A percentile compares a stretch with the other conserved stretches of the same genome.
phyloP scores from a whole-genome alignment of 148 eudicot species.

The Oxyria digyna region DNA sequence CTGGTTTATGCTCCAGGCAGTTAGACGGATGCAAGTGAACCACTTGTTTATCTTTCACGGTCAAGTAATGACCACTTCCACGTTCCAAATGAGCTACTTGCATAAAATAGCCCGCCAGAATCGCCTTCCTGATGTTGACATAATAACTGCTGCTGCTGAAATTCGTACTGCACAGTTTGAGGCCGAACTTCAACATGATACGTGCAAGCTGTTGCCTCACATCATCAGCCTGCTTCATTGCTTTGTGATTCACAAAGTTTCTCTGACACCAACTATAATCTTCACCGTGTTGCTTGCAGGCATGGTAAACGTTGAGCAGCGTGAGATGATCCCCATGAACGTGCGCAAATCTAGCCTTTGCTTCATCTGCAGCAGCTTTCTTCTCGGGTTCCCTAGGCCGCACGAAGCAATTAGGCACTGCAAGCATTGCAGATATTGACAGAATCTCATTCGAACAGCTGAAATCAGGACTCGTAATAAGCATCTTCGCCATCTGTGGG shows the following conservation, averaged over 20 bases:
- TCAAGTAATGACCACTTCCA: constrained; percentile 80
- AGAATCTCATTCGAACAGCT: constrained; percentile 79
- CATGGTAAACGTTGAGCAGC: constrained; percentile 88
- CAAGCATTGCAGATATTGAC: constrained; percentile 85
- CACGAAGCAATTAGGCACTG: constrained; percentile 99
- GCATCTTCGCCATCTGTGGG: constrained; percentile 87
- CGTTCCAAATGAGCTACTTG: constrained; percentile 97
- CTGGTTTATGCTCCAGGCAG: too few species aligned
- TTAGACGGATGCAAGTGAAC: too few species aligned
- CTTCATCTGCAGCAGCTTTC: constrained; percentile 95
- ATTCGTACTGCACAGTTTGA: constrained; percentile 87
- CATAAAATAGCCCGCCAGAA: constrained; percentile 98
- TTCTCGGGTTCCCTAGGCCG: constrained; percentile 99
- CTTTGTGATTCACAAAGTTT: constrained; percentile 69
- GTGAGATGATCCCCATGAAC: constrained; percentile 96
- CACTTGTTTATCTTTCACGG: constrained; percentile 95
- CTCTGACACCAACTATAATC: constrained; percentile 91
- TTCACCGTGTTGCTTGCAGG: constrained; percentile 88
- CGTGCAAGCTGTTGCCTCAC: constrained; percentile 93
- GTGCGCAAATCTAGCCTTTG: constrained; percentile 75
- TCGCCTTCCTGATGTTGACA: constrained; percentile 88
- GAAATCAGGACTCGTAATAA: constrained; percentile 62
- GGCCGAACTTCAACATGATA: constrained; percentile 75
- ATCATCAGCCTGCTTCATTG: constrained; percentile 86
- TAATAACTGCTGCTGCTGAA: constrained; percentile 95